These are phyloP conservation scores for Myriosclerotinia scirpicola DNA, from an alignment of 2,329 filamentous ascomycete species.

Conservation along the genomic window DNA sequence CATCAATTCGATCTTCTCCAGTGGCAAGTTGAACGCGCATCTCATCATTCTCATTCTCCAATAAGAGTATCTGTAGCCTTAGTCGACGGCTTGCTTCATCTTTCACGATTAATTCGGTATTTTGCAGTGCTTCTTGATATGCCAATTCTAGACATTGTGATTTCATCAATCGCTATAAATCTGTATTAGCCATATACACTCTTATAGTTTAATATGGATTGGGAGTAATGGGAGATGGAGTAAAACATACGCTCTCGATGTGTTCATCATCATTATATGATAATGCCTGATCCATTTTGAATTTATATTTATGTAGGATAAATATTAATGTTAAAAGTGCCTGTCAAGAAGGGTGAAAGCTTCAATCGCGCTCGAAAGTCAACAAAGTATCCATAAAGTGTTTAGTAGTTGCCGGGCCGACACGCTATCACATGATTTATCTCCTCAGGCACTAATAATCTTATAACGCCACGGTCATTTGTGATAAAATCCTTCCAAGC, in stretches of 20 bases:
- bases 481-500: not conserved
- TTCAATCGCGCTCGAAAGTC: constrained; percentile 17
- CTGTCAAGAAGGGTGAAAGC: not conserved
- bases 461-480: not conserved
- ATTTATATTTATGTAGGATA: constrained; percentile 14
- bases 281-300: constrained; percentile 37
- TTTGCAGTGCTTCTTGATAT: constrained; percentile 64
- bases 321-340: not conserved
- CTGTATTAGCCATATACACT: constrained; percentile 15
- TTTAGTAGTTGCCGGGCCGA: constrained; percentile 18
- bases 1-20: constrained; percentile 59
- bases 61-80: constrained; percentile 66
- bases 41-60: constrained; percentile 71
- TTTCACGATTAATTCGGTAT: constrained; percentile 67
- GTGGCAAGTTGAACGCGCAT: constrained; percentile 63
- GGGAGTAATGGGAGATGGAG: not conserved
- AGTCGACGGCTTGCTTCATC: constrained; percentile 73
- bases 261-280: constrained; percentile 36
- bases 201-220: not conserved
- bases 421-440: not conserved
- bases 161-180: constrained; percentile 36
- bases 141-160: constrained; percentile 60
- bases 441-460: not conserved
- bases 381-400: constrained; percentile 13
- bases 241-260: constrained; percentile 35